Evolutionary conservation across 495 filamentous ascomycete species (phyloP).

Genomic region (Evernia prunastri): DNA sequence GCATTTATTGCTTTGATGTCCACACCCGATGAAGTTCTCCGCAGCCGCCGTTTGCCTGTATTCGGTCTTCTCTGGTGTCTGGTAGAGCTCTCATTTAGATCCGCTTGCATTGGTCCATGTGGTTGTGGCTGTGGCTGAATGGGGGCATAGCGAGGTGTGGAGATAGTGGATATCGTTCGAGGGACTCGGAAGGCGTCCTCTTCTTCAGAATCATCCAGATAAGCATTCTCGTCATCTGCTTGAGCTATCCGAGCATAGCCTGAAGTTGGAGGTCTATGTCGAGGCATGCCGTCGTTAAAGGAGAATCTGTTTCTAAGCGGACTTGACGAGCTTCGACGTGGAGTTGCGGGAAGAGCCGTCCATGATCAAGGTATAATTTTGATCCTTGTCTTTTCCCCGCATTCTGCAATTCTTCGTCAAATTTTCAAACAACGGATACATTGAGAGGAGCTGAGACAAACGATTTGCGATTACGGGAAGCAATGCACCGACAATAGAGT

Average conservation of each 20-base stretch:
- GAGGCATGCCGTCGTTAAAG: constrained; percentile 40
- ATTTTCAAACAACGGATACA: not conserved
- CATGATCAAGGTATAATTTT: not conserved
- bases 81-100: constrained; percentile 35
- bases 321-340: constrained; percentile 1
- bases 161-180: constrained; percentile 49
- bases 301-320: not conserved
- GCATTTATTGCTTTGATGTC: constrained; percentile 99
- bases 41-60: constrained; percentile 46
- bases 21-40: constrained; percentile 81
- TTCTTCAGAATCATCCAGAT: constrained; percentile 66
- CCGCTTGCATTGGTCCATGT: constrained; percentile 45
- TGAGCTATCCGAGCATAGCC: constrained; percentile 91
- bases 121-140: constrained; percentile 40
- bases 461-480: not conserved
- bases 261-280: constrained; percentile 65
- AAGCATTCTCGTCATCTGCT: constrained; percentile 64
- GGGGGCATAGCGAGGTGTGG: constrained; percentile 63
- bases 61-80: constrained; percentile 42
- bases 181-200: constrained; percentile 51
- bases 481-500: not conserved
- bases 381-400: not conserved
- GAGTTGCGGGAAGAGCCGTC: constrained; percentile 16
- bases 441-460: not conserved
- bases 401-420: not conserved